Percentiles rank a stretch among this genome's conserved stretches.
These are phyloP conservation scores for Rhizopus arrhizus DNA, from an alignment of 371 early-diverging fungal genomes.

Conservation along the genomic window DNA sequence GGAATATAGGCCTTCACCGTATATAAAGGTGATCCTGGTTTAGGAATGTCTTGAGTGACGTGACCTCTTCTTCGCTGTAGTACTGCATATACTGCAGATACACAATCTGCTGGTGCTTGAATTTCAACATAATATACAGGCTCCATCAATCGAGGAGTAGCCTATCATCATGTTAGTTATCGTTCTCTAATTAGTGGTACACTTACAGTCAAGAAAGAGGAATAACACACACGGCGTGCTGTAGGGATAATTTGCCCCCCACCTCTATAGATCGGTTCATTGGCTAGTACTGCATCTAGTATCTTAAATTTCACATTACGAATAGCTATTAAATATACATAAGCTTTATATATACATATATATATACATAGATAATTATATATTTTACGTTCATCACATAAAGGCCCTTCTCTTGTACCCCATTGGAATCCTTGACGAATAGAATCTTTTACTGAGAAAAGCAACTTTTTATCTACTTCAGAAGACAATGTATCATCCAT, in stretches of 20 bases:
- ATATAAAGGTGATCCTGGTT: slow-evolving; percentile 94
- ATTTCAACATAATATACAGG: slow-evolving; percentile 95
- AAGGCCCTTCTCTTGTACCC: slow-evolving; percentile 94
- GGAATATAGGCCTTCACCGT: slow-evolving; percentile 93
- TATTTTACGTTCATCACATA: slow-evolving; percentile 92
- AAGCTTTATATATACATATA: no score
- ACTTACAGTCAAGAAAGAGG: slow-evolving; percentile 86
- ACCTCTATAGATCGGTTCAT: slow-evolving; percentile 88
- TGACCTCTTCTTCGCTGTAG: slow-evolving; percentile 95
- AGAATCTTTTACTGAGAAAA: slow-evolving; percentile 80
- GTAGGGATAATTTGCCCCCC: slow-evolving; percentile 99
- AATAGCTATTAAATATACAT: slow-evolving; percentile 63
- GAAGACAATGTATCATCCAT: slow-evolving; percentile 91
- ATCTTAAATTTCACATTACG: slow-evolving; percentile 93
- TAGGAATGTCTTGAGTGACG: slow-evolving; percentile 93
- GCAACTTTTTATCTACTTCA: slow-evolving; percentile 82
- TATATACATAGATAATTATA: neutral
- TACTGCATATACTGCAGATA: slow-evolving; percentile 92
- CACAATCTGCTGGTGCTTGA: slow-evolving; percentile 95
- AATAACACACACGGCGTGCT: slow-evolving; percentile 96
- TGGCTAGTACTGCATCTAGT: slow-evolving; percentile 82
- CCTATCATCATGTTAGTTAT: slow-evolving; percentile 40
- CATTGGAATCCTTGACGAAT: slow-evolving; percentile 97
- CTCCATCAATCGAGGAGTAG: slow-evolving; percentile 96
- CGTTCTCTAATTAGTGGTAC: no score